Conservation (phyloP, 2,329 filamentous ascomycete species). For the Escovopsis sp. region DNA sequence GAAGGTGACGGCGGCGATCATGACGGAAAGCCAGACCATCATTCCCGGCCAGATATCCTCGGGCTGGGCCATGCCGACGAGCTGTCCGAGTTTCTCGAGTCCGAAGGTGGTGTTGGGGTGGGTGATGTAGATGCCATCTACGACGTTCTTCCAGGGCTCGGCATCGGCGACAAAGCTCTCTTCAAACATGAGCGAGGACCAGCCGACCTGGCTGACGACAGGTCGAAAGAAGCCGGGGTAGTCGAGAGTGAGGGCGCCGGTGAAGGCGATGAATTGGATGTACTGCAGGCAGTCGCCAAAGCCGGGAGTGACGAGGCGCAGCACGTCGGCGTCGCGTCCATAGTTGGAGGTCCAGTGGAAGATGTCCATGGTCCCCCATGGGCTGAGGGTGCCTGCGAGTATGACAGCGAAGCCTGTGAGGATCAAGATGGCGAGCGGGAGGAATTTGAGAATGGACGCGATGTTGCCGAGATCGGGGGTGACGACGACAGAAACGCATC, state of each 20-base stretch:
- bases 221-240: conserved; percentile 96
- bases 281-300: conserved; percentile 97
- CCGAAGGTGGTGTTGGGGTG: conserved; percentile 74
- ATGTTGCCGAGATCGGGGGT: conserved; percentile 70
- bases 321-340: conserved; percentile 78
- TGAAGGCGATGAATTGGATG: conserved; percentile 81
- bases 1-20: conserved; percentile 52
- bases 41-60: conserved; percentile 88
- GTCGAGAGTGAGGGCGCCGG: conserved; percentile 70
- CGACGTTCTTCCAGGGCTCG: conserved; percentile 48
- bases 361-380: conserved; percentile 81
- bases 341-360: conserved; percentile 99
- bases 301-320: conserved; percentile 85
- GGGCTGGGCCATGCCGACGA: conserved; percentile 62
- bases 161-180: conserved; percentile 66
- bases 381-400: conserved; percentile 74
- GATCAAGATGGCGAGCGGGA: conserved; percentile 66
- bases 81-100: conserved; percentile 62
- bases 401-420: conserved; percentile 71
- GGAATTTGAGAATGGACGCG: conserved; percentile 53
- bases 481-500: conserved; percentile 67
- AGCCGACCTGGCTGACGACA: conserved; percentile 70
- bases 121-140: conserved; percentile 77
- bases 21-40: conserved; percentile 76
- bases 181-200: conserved; percentile 89